These are phyloP conservation scores for Madurella fahalii DNA, from an alignment of 2,329 filamentous ascomycete genomes.

Conservation along the genomic window DNA sequence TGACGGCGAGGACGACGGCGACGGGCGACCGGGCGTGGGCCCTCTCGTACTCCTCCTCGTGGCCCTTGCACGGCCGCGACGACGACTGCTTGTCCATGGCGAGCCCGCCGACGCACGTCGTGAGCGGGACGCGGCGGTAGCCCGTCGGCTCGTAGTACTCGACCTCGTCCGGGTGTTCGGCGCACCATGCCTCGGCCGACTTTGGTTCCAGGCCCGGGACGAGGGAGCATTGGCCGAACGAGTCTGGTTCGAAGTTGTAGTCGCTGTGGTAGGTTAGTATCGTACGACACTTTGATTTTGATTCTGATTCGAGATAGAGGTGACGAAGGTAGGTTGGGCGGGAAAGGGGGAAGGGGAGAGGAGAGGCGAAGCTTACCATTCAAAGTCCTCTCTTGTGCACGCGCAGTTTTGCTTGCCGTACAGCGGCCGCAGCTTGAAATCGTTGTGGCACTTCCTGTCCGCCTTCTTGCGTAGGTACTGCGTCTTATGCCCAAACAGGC, in stretches of 20 bases:
- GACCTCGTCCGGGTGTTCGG: conserved; percentile 59
- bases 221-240: conserved; percentile 70
- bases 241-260: conserved; percentile 84
- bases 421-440: conserved; percentile 64
- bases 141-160: conserved; percentile 84
- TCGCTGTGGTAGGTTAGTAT: conserved; percentile 52
- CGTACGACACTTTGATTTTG: conserved; percentile 15
- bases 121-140: conserved; percentile 84
- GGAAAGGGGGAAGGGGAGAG: not conserved
- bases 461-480: conserved; percentile 87
- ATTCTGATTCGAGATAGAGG: not conserved
- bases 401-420: conserved; percentile 74
- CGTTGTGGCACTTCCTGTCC: conserved; percentile 78
- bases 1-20: conserved; percentile 79
- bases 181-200: conserved; percentile 48
- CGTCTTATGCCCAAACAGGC: conserved; percentile 86
- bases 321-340: not conserved
- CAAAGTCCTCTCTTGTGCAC: conserved; percentile 81
- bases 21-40: conserved; percentile 64
- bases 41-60: conserved; percentile 74
- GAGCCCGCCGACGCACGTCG: conserved; percentile 74
- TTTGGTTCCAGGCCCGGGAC: conserved; percentile 67
- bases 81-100: conserved; percentile 66
- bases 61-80: conserved; percentile 65
- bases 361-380: conserved; percentile 85